Evolutionary conservation across 306 rosid genomes (phyloP).

Genomic region (Cicer yamashitae): DNA sequence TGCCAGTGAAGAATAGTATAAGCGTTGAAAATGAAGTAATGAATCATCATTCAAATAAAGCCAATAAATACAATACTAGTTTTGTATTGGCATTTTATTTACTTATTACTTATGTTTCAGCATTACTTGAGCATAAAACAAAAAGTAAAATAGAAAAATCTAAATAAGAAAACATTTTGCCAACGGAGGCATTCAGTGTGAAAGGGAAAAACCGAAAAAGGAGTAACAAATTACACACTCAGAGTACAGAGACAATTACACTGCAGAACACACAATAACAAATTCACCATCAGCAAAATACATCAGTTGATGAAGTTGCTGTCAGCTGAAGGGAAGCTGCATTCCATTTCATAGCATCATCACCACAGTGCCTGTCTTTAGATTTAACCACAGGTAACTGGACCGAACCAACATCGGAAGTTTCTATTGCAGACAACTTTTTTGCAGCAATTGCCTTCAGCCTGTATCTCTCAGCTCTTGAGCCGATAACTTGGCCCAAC

Average conservation of each 20-base stretch:
- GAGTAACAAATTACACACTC: slow-evolving; percentile 44
- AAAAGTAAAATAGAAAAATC: not conserved
- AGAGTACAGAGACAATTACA: slow-evolving; percentile 44
- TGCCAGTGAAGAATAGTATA: slow-evolving; percentile 6
- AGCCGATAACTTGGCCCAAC: slow-evolving; percentile 92
- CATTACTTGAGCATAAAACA: slow-evolving; percentile 5
- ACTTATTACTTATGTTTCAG: slow-evolving; percentile 16
- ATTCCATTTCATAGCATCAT: slow-evolving; percentile 66
- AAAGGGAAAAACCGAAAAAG: slow-evolving; percentile 25
- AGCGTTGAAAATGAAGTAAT: slow-evolving; percentile 7
- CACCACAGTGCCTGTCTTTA: slow-evolving; percentile 63
- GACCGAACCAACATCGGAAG: slow-evolving; percentile 47
- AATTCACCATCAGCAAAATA: slow-evolving; percentile 57
- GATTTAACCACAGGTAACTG: slow-evolving; percentile 53
- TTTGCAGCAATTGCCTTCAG: slow-evolving; percentile 60
- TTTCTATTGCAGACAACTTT: slow-evolving; percentile 50
- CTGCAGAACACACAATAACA: slow-evolving; percentile 44
- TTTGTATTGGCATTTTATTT: slow-evolving; percentile 12
- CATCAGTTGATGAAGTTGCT: slow-evolving; percentile 67
- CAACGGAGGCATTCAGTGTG: slow-evolving; percentile 44
- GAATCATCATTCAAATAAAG: slow-evolving; percentile 7
- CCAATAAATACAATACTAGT: slow-evolving; percentile 3
- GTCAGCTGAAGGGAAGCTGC: slow-evolving; percentile 66
- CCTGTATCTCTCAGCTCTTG: slow-evolving; percentile 87
- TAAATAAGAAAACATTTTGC: slow-evolving; percentile 26